phyloP scores from a whole-genome alignment of 306 rosid genomes.

The Ochetophila trinervis region DNA sequence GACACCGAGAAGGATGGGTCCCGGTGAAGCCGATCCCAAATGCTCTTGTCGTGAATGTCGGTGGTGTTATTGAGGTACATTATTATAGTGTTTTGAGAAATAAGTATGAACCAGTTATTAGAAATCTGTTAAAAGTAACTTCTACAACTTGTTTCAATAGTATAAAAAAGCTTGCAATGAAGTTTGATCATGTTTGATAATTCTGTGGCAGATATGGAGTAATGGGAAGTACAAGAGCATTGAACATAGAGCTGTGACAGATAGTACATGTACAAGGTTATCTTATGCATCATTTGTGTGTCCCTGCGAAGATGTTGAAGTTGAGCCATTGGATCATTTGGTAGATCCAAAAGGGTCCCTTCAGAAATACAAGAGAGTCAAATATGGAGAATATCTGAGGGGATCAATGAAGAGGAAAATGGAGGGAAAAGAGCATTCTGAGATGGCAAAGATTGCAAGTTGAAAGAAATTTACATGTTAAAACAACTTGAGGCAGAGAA shows the following conservation, averaged over 20 bases:
- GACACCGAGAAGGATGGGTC: slow-evolving; percentile 41
- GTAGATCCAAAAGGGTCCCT: slow-evolving; percentile 23
- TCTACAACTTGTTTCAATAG: too few relatives aligned
- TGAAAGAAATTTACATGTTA: neutral
- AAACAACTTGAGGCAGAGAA: neutral
- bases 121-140: too few relatives aligned
- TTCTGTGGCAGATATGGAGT: slow-evolving; percentile 34
- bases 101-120: too few relatives aligned
- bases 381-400: slow-evolving; percentile 42
- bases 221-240: slow-evolving; percentile 42
- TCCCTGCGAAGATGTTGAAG: slow-evolving; percentile 32
- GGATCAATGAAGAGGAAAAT: slow-evolving; percentile 29
- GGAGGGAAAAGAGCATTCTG: slow-evolving; percentile 40
- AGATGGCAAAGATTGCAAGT: neutral
- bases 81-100: too few relatives aligned
- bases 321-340: slow-evolving; percentile 30
- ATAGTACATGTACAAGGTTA: slow-evolving; percentile 14
- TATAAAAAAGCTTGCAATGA: too few relatives aligned
- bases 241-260: slow-evolving; percentile 37
- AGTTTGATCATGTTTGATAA: neutral
- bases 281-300: slow-evolving; percentile 21
- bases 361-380: slow-evolving; percentile 37
- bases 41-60: slow-evolving; percentile 41
- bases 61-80: slow-evolving; percentile 30
- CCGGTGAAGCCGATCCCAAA: slow-evolving; percentile 30